phyloP scores from a whole-genome alignment of 2,329 filamentous ascomycete genomes.

The Teratosphaeriaceae sp. region DNA sequence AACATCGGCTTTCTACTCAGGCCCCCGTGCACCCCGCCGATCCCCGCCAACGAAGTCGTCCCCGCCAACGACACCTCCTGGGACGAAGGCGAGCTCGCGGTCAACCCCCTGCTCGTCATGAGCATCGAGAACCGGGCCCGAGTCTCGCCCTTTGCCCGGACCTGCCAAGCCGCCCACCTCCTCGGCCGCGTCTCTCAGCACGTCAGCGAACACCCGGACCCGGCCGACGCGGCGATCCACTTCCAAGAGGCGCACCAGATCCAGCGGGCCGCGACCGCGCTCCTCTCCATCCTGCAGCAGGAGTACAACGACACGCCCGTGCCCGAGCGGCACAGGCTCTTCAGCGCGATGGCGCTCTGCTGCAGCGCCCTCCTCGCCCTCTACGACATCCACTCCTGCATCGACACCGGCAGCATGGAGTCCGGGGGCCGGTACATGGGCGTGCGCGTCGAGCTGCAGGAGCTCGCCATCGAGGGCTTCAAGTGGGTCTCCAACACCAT shows the following conservation, averaged over 20 bases:
- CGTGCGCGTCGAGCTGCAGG: constrained; percentile 14
- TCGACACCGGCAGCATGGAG: constrained; percentile 13
- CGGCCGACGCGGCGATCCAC: constrained; percentile 12
- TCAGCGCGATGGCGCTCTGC: constrained; percentile 11
- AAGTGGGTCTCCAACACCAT: constrained; percentile 8
- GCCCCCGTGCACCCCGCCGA: constrained; percentile 8
- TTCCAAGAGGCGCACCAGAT: constrained; percentile 16
- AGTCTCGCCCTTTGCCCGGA: constrained; percentile 15
- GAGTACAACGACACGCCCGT: constrained; percentile 4
- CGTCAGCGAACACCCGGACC: constrained; percentile 12
- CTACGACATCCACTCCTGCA: constrained; percentile 17
- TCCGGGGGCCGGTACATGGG: constrained; percentile 10
- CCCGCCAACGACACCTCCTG: constrained; percentile 5
- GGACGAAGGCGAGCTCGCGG: constrained; percentile 14
- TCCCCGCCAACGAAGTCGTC: constrained; percentile 13
- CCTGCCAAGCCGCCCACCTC: constrained; percentile 16
- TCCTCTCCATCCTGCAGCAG: constrained; percentile 7
- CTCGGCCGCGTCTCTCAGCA: constrained; percentile 15
- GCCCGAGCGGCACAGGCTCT: constrained; percentile 9
- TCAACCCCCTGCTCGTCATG: constrained; percentile 17
- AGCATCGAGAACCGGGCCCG: constrained; percentile 13
- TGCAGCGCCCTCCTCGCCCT: constrained; percentile 12
- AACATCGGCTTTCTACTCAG: constrained; percentile 15
- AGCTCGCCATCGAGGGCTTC: constrained; percentile 14
- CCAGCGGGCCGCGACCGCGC: constrained; percentile 10